Percentiles rank a stretch among this genome's conserved stretches.
Evolutionary conservation across 768 basidiomycete species (phyloP).

Genomic region (Tulasnella sp.): DNA sequence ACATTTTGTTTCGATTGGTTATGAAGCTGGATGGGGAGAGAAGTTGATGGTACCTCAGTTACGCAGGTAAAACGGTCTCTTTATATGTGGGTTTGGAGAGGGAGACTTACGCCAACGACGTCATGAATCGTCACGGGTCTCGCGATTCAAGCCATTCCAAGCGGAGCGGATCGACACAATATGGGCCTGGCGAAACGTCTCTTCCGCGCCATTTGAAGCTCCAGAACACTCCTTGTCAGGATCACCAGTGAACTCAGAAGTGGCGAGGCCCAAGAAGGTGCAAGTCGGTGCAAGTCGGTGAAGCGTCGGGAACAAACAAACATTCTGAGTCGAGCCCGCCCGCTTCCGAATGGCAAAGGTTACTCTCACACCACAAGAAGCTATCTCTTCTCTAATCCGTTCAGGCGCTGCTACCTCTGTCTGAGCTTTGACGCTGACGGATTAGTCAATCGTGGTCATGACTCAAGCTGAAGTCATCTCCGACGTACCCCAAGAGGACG

Average conservation of each 20-base stretch:
- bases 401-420: background rate
- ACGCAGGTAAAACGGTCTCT: background rate
- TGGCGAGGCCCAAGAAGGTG: background rate
- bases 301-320: background rate
- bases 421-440: background rate
- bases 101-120: background rate
- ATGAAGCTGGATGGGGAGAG: background rate
- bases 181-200: background rate
- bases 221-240: background rate
- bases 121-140: constrained; percentile 3
- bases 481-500: background rate
- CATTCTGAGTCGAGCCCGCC: constrained; percentile 9
- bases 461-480: constrained; percentile 26
- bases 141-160: background rate
- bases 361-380: constrained; percentile 7
- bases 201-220: background rate
- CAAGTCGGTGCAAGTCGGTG: background rate
- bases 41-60: background rate
- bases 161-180: constrained; percentile 2
- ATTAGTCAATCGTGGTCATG: background rate
- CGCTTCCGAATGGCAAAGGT: background rate
- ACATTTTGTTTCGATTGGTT: constrained; percentile 38
- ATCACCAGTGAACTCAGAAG: background rate
- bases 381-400: background rate
- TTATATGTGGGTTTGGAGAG: background rate